Percentiles rank a stretch among this genome's conserved stretches.
Evolutionary conservation across 768 basidiomycete species (phyloP).

Genomic region (Inosperma sp.): DNA sequence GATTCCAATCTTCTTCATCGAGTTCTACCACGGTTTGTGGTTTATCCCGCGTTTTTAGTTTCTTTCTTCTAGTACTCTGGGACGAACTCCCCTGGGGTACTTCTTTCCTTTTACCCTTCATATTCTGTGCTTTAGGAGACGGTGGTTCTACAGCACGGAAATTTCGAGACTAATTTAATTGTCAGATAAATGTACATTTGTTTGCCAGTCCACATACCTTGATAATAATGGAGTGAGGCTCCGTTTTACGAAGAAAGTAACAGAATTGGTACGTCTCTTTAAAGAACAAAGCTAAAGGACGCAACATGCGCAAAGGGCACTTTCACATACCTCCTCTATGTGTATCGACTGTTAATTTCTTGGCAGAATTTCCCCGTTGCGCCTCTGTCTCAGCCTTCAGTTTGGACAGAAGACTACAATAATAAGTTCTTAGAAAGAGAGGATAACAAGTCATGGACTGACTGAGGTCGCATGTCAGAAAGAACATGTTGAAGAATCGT

Average conservation of each 20-base stretch:
- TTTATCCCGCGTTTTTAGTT: slow-evolving; percentile 16
- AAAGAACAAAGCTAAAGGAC: slow-evolving; percentile 1
- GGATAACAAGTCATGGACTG: slow-evolving; percentile 12
- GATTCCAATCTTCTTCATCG: slow-evolving; percentile 13
- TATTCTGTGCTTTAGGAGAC: slow-evolving; percentile 8
- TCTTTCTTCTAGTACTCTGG: slow-evolving; percentile 14
- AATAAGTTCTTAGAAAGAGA: background rate
- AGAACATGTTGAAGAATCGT: slow-evolving; percentile 73
- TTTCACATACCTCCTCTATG: slow-evolving; percentile 68
- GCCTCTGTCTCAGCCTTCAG: slow-evolving; percentile 55
- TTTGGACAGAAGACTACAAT: slow-evolving; percentile 59
- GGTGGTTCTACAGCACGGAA: slow-evolving; percentile 32
- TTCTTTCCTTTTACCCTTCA: slow-evolving; percentile 21
- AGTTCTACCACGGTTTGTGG: background rate
- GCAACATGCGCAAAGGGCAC: slow-evolving; percentile 6
- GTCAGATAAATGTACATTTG: background rate
- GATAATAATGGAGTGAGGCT: slow-evolving; percentile 74
- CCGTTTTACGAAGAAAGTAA: slow-evolving; percentile 81
- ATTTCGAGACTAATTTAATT: slow-evolving; percentile 31
- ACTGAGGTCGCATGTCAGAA: slow-evolving; percentile 71
- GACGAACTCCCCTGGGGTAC: background rate
- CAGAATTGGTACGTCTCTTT: slow-evolving; percentile 86
- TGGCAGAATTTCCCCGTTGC: slow-evolving; percentile 39
- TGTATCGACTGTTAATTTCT: slow-evolving; percentile 74
- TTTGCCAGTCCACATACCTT: slow-evolving; percentile 51